Base-by-base conservation (phyloP, 2,329 filamentous ascomycete species). In the Colletotrichum spaethianum region DNA sequence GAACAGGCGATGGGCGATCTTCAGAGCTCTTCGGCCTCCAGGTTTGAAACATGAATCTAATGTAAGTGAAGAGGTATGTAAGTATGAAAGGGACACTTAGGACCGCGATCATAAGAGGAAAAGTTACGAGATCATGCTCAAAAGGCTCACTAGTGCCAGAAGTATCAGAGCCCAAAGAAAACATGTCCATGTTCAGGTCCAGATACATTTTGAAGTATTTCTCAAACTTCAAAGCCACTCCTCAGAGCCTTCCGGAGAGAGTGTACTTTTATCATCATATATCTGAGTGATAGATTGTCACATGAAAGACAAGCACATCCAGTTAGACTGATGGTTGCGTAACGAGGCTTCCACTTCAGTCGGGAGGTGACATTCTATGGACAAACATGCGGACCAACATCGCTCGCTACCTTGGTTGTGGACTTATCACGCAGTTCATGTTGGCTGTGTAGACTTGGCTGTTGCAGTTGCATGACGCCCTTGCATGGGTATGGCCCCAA, bases 401-500 rank as follows among this genome's bases (percentile, higher is more conserved):
- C 31, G 5, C n/a, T 36, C 20, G 44, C n/a, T 20, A 18, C 6
- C 33, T 63, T 28, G 60, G 44, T 38, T 3, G 20, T 18, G 5
- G 8, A 33, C 18, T 36, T 38, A 18, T n/a, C 46, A 62, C n/a
- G 23, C 44, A 12, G 16, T 18, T 36, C 14, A n/a, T 50, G 59
- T 50, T 62, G 60, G 44, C 38, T 20, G 23, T 18, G 60, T 38
- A 28, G 60, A 62, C 33, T 28, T 50, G 31, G 60, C n/a, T 40
- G 16, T 7, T 18, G 60, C n/a, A 11, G n/a, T 2, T 26, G 44
- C 60, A 20, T 12, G 36, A 12, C 31, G 36, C 4, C 59, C 31
- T 26, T 50, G 59, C 31, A 9, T 31, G 6, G 42, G n/a, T 7
- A 36, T 7, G 28, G 20, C 33, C 31, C n/a, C 2, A 38, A 20